Conservation (phyloP, 2,329 filamentous ascomycete species). For the Rhynchosporium agropyri region DNA sequence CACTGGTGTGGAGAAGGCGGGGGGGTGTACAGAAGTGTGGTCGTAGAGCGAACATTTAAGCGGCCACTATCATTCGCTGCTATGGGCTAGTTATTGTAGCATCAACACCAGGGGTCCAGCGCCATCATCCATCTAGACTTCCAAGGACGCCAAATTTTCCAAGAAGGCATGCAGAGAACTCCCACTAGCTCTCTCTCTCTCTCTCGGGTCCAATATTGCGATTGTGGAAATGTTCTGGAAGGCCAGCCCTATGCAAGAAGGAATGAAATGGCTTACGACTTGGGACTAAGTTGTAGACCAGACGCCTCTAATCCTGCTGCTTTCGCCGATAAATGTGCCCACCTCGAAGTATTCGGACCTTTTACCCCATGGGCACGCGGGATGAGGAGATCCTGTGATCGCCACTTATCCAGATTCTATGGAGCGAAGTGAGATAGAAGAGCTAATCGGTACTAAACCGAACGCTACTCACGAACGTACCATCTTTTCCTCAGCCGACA, state of each 20-base stretch:
- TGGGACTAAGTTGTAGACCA: too few species aligned
- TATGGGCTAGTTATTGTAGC: neutral
- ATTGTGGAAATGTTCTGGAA: neutral
- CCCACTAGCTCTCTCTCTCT: neutral
- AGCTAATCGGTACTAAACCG: neutral
- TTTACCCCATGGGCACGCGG: neutral
- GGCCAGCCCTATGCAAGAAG: slow-evolving; percentile 6
- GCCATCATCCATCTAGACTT: slow-evolving; percentile 6
- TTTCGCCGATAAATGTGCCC: neutral
- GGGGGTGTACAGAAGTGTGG: neutral
- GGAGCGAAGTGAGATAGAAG: too few species aligned
- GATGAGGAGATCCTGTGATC: neutral
- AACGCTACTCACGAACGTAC: neutral
- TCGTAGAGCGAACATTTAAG: slow-evolving; percentile 7
- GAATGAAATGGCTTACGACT: too few species aligned
- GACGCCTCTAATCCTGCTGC: neutral
- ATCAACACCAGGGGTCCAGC: neutral
- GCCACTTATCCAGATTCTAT: neutral
- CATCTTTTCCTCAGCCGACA: too few species aligned
- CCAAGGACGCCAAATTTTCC: neutral
- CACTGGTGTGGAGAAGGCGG: slow-evolving; percentile 11
- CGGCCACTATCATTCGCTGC: neutral
- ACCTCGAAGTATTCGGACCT: neutral
- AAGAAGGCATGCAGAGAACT: neutral
- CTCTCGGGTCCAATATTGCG: neutral